Conservation (phyloP, 495 filamentous ascomycete genomes). For the Annulohypoxylon moriforme region DNA sequence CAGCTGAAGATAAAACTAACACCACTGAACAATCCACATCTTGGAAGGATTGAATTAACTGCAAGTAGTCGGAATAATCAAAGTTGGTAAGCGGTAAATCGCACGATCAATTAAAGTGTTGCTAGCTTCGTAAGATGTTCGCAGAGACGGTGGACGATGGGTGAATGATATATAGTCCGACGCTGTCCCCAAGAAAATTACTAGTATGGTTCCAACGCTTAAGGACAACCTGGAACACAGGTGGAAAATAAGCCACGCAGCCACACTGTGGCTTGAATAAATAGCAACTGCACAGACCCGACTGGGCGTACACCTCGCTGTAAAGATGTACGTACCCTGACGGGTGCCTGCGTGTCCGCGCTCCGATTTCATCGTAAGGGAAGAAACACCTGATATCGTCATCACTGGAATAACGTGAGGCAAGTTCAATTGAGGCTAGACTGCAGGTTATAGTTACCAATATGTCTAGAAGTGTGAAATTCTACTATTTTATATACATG, state of each 20-base stretch:
- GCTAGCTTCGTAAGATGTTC: constrained; percentile 21
- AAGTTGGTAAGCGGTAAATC: constrained; percentile 32
- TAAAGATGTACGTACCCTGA: constrained; percentile 12
- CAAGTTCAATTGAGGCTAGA: constrained; percentile 4
- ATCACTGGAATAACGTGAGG: constrained; percentile 24
- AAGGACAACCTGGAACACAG: constrained; percentile 42
- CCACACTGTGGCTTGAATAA: constrained; percentile 33
- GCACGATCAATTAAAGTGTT: constrained; percentile 4
- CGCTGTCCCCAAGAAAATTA: constrained; percentile 31
- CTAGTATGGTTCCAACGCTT: constrained; percentile 19
- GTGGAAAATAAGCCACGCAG: constrained; percentile 17
- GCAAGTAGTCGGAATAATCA: constrained; percentile 24
- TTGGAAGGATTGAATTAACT: constrained; percentile 46
- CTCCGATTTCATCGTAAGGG: constrained; percentile 3
- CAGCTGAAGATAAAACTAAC: constrained; percentile 66
- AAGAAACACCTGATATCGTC: constrained; percentile 19
- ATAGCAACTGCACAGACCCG: not conserved
- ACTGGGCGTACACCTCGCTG: not conserved
- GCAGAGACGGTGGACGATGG: constrained; percentile 30
- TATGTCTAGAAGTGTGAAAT: not conserved
- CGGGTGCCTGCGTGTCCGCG: not conserved
- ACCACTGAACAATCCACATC: constrained; percentile 99
- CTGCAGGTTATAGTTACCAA: not conserved
- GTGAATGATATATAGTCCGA: constrained; percentile 35
- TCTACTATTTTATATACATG: not conserved